Evolutionary conservation across 805 yeast species (phyloP), one percentile per base, ranked within the genome.

Genomic region (Ogataea minuta): DNA sequence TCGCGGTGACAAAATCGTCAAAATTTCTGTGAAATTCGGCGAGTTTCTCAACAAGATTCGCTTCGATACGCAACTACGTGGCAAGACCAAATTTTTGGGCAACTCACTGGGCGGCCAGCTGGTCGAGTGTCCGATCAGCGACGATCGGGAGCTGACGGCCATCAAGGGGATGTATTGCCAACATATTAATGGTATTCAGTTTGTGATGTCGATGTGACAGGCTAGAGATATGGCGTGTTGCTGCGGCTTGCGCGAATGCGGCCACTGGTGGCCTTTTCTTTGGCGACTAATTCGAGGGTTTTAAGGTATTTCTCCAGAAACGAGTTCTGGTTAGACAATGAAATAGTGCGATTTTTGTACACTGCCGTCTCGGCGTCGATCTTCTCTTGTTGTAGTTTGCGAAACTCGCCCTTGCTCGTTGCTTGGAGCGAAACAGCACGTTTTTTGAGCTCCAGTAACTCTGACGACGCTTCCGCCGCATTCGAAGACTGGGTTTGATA

Each of bases 401-500:
- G 43, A 25, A 66, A 68, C 4, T 63, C 57, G 2, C 71, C 74
- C 1, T 58, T 53, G 4, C 64, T 44, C 21, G 62, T 61, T 8
- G 47, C 45, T 15, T 54, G 47, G 16, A 72, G 36, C 8, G 30
- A 27, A 2, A 60, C 63, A 14, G 52, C 52, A 4, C 41, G 33
- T 4, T 47, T 42, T 26, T 60, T 59, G n/a, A 60, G 28, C 0
- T 45, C 28, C 14, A 56, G 54, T 3, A 64, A 26, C 6, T 28
- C 21, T 3, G 55, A 50, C 1, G 77, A 65, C 31, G 57, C 43
- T 26, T 69, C 73, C 0, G 77, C 77, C 3, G 80, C 79, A n/a
- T 46, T 36, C 1, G 76, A 62, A 0, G 81, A 74, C 6, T 53
- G 53, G 4, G 43, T 33, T 52, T 76, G 81, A 47, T 77, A 77